phyloP scores from a whole-genome alignment of 768 basidiomycete species.

The Termitomyces sp. region DNA sequence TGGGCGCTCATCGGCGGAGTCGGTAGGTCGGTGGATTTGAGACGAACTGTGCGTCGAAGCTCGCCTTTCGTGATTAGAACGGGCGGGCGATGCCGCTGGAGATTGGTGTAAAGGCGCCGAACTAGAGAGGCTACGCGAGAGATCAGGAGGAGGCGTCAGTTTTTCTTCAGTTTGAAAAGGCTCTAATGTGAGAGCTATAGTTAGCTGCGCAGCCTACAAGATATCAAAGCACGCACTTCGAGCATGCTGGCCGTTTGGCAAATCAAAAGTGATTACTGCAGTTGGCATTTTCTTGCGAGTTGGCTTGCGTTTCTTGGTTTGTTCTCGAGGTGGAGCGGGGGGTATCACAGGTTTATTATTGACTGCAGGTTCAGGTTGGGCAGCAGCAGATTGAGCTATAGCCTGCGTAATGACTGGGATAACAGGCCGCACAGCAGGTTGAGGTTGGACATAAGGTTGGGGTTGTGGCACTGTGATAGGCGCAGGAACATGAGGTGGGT shows the following conservation, averaged over 20 bases:
- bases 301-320: constrained; percentile 1
- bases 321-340: neutral
- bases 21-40: neutral
- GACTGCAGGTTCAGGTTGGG: neutral
- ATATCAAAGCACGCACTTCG: neutral
- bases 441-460: constrained; percentile 1
- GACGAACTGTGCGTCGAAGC: neutral
- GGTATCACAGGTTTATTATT: neutral
- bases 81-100: neutral
- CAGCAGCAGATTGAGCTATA: neutral
- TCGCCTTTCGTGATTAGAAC: neutral
- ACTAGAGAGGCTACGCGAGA: neutral
- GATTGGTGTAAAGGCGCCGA: neutral
- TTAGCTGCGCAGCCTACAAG: neutral
- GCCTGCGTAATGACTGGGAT: neutral
- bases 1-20: neutral
- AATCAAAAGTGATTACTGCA: constrained; percentile 1
- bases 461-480: constrained; percentile 6
- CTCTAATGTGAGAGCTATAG: neutral
- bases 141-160: neutral
- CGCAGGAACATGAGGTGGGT: neutral
- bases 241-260: neutral
- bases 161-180: neutral
- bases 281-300: neutral
- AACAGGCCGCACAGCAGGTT: neutral